These are phyloP conservation scores for Lodderomyces oxycetoniae DNA, from an alignment of 1,139 yeast species.

Conservation along the genomic window DNA sequence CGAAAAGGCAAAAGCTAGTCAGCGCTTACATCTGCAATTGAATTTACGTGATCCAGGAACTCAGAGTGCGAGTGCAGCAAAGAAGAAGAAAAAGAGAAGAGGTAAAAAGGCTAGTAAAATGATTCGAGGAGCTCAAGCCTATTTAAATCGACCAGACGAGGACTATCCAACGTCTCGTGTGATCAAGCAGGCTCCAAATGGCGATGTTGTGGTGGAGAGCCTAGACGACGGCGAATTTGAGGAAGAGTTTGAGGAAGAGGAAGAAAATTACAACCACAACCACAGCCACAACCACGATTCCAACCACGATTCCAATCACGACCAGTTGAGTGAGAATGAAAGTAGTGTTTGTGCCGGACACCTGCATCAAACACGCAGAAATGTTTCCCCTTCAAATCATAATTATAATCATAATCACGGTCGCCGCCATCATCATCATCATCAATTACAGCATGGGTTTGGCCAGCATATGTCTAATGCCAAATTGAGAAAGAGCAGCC, in stretches of 20 bases:
- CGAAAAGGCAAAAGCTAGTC: too few species aligned
- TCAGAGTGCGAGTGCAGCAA: too few species aligned
- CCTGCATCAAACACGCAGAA: too few species aligned
- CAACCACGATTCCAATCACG: slow-evolving; percentile 10
- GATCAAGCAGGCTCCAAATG: slow-evolving; percentile 67
- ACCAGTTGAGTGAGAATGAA: slow-evolving; percentile 4
- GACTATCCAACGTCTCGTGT: slow-evolving; percentile 73
- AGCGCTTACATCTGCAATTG: too few species aligned
- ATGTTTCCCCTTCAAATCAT: slow-evolving; percentile 8
- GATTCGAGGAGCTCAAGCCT: slow-evolving; percentile 30
- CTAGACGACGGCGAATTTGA: slow-evolving; percentile 25
- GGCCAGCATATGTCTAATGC: slow-evolving; percentile 4
- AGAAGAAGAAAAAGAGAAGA: slow-evolving; percentile 34
- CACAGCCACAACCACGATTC: slow-evolving; percentile 10
- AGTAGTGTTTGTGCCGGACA: neutral
- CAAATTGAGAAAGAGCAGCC: slow-evolving; percentile 4
- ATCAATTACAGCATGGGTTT: slow-evolving; percentile 4
- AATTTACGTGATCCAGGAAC: too few species aligned
- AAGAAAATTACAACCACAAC: slow-evolving; percentile 12
- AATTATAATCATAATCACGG: slow-evolving; percentile 6
- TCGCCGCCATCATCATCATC: slow-evolving; percentile 8
- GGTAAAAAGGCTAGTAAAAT: slow-evolving; percentile 13
- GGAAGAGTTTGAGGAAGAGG: slow-evolving; percentile 16
- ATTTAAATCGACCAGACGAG: slow-evolving; percentile 50
- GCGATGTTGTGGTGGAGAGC: slow-evolving; percentile 65